Evolutionary conservation across 768 basidiomycete genomes (phyloP).

Genomic region (Hericium alpestre): DNA sequence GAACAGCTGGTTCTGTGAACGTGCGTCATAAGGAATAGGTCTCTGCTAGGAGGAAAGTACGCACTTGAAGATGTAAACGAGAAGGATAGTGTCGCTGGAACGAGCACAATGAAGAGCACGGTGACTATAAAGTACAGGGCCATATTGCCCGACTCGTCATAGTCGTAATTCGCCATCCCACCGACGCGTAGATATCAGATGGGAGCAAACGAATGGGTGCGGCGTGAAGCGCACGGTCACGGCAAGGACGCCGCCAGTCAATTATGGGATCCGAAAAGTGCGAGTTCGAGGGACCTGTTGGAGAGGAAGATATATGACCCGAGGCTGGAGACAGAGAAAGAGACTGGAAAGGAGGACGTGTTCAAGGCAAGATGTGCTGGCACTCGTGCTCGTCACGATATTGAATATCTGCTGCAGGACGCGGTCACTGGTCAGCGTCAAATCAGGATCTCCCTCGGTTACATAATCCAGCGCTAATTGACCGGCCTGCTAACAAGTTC

Average conservation of each 20-base stretch:
- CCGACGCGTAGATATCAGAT: background rate
- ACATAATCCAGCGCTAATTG: background rate
- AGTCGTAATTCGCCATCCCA: slow-evolving; percentile 70
- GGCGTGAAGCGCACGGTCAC: too few relatives aligned
- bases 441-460: background rate
- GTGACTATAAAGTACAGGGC: slow-evolving; percentile 87
- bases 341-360: background rate
- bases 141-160: slow-evolving; percentile 80
- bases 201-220: background rate
- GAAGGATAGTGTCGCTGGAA: slow-evolving; percentile 57
- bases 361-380: background rate
- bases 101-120: slow-evolving; percentile 72
- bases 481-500: background rate
- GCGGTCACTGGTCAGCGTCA: background rate
- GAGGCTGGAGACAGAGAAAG: too few relatives aligned
- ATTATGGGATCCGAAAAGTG: too few relatives aligned
- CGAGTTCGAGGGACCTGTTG: too few relatives aligned
- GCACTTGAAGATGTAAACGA: slow-evolving; percentile 2
- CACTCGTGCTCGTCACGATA: background rate
- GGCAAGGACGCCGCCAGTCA: too few relatives aligned
- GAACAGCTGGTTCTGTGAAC: background rate
- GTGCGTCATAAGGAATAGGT: background rate
- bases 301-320: too few relatives aligned
- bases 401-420: background rate
- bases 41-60: background rate